Evolutionary conservation across 2,329 filamentous ascomycete genomes (phyloP).

Genomic region (Nannizzia gypsea): DNA sequence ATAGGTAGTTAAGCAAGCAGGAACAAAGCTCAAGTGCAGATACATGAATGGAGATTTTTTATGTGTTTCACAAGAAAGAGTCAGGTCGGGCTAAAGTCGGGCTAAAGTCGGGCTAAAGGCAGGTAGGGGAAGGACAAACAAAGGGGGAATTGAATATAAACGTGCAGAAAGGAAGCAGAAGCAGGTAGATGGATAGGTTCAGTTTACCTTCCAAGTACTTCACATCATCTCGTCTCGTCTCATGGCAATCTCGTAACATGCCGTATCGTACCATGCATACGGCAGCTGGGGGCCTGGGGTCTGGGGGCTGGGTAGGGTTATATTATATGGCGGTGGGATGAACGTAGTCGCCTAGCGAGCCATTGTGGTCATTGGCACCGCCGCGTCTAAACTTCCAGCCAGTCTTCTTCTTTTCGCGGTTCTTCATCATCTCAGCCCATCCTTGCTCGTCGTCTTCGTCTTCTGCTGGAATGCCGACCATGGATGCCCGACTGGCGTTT

Average conservation of each 20-base stretch:
- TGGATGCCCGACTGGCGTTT: not conserved
- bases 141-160: not conserved
- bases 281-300: not conserved
- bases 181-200: not conserved
- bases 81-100: too few relatives aligned
- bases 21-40: not conserved
- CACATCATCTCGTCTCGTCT: not conserved
- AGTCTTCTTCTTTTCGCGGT: slow-evolving; percentile 39
- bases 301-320: not conserved
- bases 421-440: slow-evolving; percentile 42
- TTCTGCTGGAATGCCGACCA: slow-evolving; percentile 8
- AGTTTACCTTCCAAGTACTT: not conserved
- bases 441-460: slow-evolving; percentile 41
- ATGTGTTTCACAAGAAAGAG: not conserved
- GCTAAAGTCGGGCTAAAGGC: too few relatives aligned
- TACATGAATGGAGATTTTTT: slow-evolving; percentile 3
- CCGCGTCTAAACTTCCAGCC: slow-evolving; percentile 36
- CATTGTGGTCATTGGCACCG: slow-evolving; percentile 14
- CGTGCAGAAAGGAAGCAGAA: not conserved
- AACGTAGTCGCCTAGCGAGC: slow-evolving; percentile 26
- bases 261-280: not conserved
- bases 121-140: too few relatives aligned
- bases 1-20: too few relatives aligned
- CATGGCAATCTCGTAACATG: not conserved
- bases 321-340: slow-evolving; percentile 24